Evolutionary conservation across 495 filamentous ascomycete genomes (phyloP).

Genomic region (Talaromyces borbonicus): DNA sequence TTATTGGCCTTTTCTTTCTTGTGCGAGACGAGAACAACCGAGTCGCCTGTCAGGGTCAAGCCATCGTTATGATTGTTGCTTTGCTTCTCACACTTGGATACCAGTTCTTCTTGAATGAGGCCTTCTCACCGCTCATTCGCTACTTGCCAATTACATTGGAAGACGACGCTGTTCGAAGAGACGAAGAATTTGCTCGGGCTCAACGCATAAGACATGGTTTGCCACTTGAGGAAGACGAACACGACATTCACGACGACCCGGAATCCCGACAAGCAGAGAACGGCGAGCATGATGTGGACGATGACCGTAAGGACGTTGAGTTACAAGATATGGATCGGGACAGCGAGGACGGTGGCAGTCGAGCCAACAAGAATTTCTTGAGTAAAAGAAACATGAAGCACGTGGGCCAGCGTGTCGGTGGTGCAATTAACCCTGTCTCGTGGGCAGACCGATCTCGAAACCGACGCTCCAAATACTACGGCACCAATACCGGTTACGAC

Average conservation of each 20-base stretch:
- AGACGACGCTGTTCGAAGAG: constrained; percentile 82
- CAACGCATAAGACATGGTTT: constrained; percentile 51
- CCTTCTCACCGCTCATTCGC: constrained; percentile 76
- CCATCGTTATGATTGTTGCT: constrained; percentile 78
- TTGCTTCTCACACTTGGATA: constrained; percentile 63
- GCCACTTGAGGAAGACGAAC: constrained; percentile 34
- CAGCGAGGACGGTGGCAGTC: constrained; percentile 11
- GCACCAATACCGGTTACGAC: constrained; percentile 20
- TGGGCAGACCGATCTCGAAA: constrained; percentile 35
- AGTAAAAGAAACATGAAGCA: constrained; percentile 7
- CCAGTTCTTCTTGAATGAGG: constrained; percentile 72
- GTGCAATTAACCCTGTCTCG: constrained; percentile 13
- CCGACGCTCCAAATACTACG: constrained; percentile 34
- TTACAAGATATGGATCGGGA: constrained; percentile 39
- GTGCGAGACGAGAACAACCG: constrained; percentile 50
- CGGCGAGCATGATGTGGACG: neutral
- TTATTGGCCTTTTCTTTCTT: constrained; percentile 88
- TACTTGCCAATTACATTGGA: constrained; percentile 94
- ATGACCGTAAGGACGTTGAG: constrained; percentile 45
- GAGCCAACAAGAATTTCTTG: neutral
- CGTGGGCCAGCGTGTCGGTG: constrained; percentile 14
- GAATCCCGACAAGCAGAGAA: constrained; percentile 25
- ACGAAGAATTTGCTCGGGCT: constrained; percentile 75
- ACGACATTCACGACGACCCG: constrained; percentile 32
- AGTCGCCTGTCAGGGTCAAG: constrained; percentile 66